Conservation (phyloP, 108 stramenopile genomes). For the Pseudonitzschia multiseries region DNA sequence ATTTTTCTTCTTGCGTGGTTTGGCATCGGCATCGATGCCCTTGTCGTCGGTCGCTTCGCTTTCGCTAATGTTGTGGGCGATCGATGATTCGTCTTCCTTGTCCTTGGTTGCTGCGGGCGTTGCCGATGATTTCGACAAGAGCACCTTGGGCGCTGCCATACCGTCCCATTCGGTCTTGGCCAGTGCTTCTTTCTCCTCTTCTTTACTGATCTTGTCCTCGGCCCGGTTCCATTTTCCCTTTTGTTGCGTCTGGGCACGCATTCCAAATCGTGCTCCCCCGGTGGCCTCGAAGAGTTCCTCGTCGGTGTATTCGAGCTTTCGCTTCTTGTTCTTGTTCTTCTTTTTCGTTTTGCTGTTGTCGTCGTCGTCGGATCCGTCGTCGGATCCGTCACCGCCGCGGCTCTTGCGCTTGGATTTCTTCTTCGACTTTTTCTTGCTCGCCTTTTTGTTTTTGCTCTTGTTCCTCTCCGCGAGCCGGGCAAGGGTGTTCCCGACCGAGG, state of each 20-base stretch:
- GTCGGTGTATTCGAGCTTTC: slow-evolving; percentile 58
- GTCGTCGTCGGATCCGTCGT: slow-evolving; percentile 31
- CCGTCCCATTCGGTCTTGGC: slow-evolving; percentile 77
- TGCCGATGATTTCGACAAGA: slow-evolving; percentile 25
- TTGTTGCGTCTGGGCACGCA: slow-evolving; percentile 76
- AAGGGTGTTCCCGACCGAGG: slow-evolving; percentile 70
- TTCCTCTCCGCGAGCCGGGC: slow-evolving; percentile 48
- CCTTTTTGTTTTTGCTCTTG: slow-evolving; percentile 42
- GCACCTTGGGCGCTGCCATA: slow-evolving; percentile 44
- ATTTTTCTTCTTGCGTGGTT: slow-evolving; percentile 11
- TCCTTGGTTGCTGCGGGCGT: neutral
- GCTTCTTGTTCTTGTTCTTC: slow-evolving; percentile 22
- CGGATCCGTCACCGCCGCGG: neutral
- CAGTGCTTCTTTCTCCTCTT: slow-evolving; percentile 54
- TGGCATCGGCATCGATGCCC: neutral
- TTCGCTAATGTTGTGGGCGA: slow-evolving; percentile 1
- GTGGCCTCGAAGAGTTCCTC: slow-evolving; percentile 91
- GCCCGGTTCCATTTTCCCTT: slow-evolving; percentile 84
- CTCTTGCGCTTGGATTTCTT: slow-evolving; percentile 13
- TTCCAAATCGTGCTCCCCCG: slow-evolving; percentile 83
- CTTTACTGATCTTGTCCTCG: slow-evolving; percentile 38
- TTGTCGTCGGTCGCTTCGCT: neutral
- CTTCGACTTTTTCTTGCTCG: slow-evolving; percentile 20
- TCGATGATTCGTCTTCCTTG: slow-evolving; percentile 13
- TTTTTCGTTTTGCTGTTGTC: slow-evolving; percentile 29